Percentiles rank a stretch among this genome's conserved stretches.
Evolutionary conservation across 441 rosid species (phyloP).

Genomic region (Gossypium laxum): DNA sequence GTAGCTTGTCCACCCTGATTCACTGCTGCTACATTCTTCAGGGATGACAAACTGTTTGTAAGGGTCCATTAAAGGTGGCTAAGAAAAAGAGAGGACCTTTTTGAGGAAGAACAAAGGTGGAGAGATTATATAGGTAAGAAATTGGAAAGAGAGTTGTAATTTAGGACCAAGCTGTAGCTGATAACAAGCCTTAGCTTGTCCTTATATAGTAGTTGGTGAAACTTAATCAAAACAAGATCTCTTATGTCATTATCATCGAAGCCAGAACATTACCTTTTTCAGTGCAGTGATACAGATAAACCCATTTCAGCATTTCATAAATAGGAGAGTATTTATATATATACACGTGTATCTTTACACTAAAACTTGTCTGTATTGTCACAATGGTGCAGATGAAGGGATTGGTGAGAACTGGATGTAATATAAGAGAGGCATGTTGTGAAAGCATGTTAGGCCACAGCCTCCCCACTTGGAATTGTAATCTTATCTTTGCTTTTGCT

Average conservation of each 20-base stretch:
- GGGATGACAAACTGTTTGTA: slow-evolving; percentile 21
- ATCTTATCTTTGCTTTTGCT: not conserved
- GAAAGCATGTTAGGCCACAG: slow-evolving; percentile 28
- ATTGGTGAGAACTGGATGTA: slow-evolving; percentile 22
- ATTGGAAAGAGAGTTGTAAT: not conserved
- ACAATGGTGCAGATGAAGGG: slow-evolving; percentile 13
- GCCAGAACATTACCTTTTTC: slow-evolving; percentile 14
- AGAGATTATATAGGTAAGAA: not conserved
- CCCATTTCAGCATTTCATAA: slow-evolving; percentile 5
- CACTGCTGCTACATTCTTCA: slow-evolving; percentile 83
- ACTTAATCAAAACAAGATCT: not conserved
- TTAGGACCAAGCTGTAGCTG: not conserved
- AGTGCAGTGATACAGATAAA: slow-evolving; percentile 18
- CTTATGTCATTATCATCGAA: not conserved
- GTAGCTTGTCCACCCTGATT: slow-evolving; percentile 88
- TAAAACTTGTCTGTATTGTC: slow-evolving; percentile 17
- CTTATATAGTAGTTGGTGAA: too few species aligned
- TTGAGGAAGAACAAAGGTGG: not conserved
- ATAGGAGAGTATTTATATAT: not conserved
- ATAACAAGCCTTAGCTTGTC: too few species aligned
- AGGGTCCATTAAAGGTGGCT: slow-evolving; percentile 30
- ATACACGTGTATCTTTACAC: slow-evolving; percentile 20
- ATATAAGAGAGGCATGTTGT: slow-evolving; percentile 28
- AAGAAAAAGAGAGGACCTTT: not conserved
- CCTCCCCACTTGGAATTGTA: slow-evolving; percentile 16